Evolutionary conservation across 108 stramenopile species (phyloP), one percentile per base, ranked within the genome.

Genomic region (Craspedostauros australis): DNA sequence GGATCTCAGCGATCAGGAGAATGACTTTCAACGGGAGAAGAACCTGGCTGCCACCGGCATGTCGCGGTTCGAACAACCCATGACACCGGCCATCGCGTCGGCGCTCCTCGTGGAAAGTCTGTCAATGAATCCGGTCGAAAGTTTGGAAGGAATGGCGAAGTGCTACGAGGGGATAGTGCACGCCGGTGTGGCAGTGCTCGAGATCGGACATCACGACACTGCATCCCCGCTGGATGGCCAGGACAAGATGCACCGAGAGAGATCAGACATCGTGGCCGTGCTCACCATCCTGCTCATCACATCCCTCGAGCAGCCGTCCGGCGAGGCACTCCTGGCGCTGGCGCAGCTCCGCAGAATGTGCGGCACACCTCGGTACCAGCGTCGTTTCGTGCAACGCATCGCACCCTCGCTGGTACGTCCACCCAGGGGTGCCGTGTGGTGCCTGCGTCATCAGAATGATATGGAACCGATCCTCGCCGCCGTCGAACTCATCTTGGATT

Each of bases 91-190:
- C 6, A 28, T 77, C 23, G 70, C 73, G 29, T 80, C 85, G 3
- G 85, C 90, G 5, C 42, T 91, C 5, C 26, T 91, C 14, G 25
- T 91, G 8, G 90, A 91, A 46, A 81, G 82, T 50, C 43, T 92
- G 12, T 38, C 62, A 30, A 39, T 92, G 6, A 82, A 86, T 50
- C 54, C 56, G n/a, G 25, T 67, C 3, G 86, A 88, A 65, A 79
- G 79, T 39, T 42, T 92, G 3, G 90, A 91, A 53, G 90, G 90
- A 36, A 84, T 92, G 84, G 64, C 84, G 30, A 81, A 83, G 51
- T 92, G 90, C 49, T 92, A 92, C 28, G 90, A 88, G 49, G 90
- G 85, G 5, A 86, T 92, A 39, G 82, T 88, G 30, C 80, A 79
- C 25, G 90, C 86, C 0, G 90, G 90, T 12, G 66, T 70, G 21